phyloP scores from a whole-genome alignment of 2,329 filamentous ascomycete genomes.

The Chaetothyriales sp. region DNA sequence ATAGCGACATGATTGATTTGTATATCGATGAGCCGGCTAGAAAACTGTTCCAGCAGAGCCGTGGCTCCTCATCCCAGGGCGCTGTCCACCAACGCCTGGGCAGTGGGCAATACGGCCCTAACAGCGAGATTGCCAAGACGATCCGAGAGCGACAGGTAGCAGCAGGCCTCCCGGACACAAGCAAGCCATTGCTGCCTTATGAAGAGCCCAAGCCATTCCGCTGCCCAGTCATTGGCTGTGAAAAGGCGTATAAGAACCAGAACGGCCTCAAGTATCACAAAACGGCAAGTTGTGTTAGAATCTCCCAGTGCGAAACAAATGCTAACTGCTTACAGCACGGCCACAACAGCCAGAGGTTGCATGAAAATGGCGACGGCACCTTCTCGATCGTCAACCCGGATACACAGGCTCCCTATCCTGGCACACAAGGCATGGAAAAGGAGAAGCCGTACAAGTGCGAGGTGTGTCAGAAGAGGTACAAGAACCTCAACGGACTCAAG shows the following conservation, averaged over 20 bases:
- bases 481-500: constrained; percentile 96
- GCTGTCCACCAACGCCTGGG: constrained; percentile 61
- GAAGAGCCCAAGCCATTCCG: constrained; percentile 97
- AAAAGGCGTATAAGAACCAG: constrained; percentile 97
- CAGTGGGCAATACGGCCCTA: constrained; percentile 57
- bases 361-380: constrained; percentile 91
- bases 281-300: constrained; percentile 33
- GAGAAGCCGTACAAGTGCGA: constrained; percentile 98
- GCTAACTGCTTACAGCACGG: constrained; percentile 46
- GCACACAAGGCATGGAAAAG: constrained; percentile 98
- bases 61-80: constrained; percentile 29
- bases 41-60: constrained; percentile 54
- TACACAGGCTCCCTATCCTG: constrained; percentile 84
- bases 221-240: constrained; percentile 93
- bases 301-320: constrained; percentile 18
- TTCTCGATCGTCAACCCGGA: constrained; percentile 97
- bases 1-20: constrained; percentile 41
- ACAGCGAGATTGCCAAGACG: constrained; percentile 56
- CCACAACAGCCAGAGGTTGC: constrained; percentile 89
- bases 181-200: constrained; percentile 36
- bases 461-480: constrained; percentile 93
- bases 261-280: constrained; percentile 91
- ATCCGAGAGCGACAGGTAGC: constrained; percentile 50
- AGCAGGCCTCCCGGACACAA: constrained; percentile 37
- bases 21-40: constrained; percentile 90